Percentiles rank a stretch among this genome's conserved stretches.
Evolutionary conservation across 495 filamentous ascomycete genomes (phyloP).

Genomic region (Xylaria sp.): DNA sequence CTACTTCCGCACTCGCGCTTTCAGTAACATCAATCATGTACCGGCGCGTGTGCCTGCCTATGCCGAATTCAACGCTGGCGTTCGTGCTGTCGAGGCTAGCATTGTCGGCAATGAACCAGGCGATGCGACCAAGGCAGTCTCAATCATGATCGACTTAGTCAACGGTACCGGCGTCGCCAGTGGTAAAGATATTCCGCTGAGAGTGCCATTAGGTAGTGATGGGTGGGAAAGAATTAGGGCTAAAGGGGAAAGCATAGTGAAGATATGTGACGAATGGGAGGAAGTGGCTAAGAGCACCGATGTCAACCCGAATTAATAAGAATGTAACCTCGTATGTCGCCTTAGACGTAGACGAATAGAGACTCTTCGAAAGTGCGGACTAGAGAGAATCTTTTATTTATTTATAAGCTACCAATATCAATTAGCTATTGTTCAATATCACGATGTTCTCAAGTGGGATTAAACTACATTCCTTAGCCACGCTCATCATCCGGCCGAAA

Average conservation of each 20-base stretch:
- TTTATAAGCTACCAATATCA: not conserved
- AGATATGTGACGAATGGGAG: conserved; percentile 34
- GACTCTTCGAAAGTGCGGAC: not conserved
- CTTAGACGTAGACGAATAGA: not conserved
- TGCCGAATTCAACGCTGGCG: conserved; percentile 23
- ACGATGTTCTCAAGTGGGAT: not conserved
- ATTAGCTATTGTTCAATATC: not conserved
- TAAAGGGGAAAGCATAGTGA: conserved; percentile 38
- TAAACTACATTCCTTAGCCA: not conserved
- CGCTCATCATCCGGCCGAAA: not conserved
- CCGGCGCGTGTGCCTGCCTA: conserved; percentile 23
- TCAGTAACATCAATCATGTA: conserved; percentile 28
- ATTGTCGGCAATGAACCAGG: conserved; percentile 47
- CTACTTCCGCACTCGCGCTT: conserved; percentile 29
- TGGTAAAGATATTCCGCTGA: conserved; percentile 49
- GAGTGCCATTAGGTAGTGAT: conserved; percentile 54
- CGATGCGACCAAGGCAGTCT: conserved; percentile 44
- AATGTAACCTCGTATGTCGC: too few relatives aligned
- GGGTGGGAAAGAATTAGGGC: conserved; percentile 47
- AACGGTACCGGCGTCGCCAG: conserved; percentile 46
- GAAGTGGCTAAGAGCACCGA: conserved; percentile 34
- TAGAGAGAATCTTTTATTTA: not conserved
- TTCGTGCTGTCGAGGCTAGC: conserved; percentile 13
- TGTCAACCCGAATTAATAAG: not conserved
- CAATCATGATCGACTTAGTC: conserved; percentile 50